Percentiles rank a stretch among this genome's conserved stretches.
Conservation (phyloP, 2,329 filamentous ascomycete species). For the Colletotrichum somersetense region DNA sequence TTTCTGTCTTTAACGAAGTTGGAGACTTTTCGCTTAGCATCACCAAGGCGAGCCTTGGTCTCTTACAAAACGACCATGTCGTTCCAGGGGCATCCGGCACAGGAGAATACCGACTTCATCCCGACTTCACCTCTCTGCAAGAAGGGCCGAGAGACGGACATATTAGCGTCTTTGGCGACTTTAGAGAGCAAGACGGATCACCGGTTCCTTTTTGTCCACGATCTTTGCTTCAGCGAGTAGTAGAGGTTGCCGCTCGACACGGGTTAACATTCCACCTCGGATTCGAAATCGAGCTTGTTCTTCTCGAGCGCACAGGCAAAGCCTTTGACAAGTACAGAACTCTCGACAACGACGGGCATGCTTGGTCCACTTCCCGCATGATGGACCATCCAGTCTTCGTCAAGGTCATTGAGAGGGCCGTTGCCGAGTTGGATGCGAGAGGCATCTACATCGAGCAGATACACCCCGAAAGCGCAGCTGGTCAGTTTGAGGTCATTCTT, state of each 20-base stretch:
- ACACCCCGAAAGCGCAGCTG: constrained; percentile 79
- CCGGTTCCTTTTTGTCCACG: constrained; percentile 73
- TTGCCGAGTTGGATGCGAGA: constrained; percentile 68
- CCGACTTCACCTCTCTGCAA: constrained; percentile 74
- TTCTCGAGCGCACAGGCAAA: constrained; percentile 65
- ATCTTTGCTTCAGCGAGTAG: constrained; percentile 67
- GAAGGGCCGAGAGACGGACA: constrained; percentile 70
- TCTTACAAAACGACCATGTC: constrained; percentile 75
- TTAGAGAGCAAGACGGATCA: constrained; percentile 68
- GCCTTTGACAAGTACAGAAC: constrained; percentile 52
- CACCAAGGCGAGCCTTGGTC: constrained; percentile 72
- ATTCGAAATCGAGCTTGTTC: constrained; percentile 85
- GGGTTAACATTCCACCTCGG: constrained; percentile 75
- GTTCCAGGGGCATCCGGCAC: constrained; percentile 67
- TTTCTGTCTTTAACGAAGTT: constrained; percentile 58
- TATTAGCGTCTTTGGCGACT: constrained; percentile 76
- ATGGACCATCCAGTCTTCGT: constrained; percentile 70
- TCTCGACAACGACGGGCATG: constrained; percentile 73
- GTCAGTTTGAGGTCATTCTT: constrained; percentile 84
- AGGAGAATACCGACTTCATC: constrained; percentile 75
- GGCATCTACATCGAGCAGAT: constrained; percentile 79
- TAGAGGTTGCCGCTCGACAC: constrained; percentile 64
- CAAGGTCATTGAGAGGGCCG: constrained; percentile 74
- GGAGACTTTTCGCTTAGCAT: constrained; percentile 68
- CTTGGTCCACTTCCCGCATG: constrained; percentile 76